phyloP scores from a whole-genome alignment of 495 filamentous ascomycete genomes.

The Astrocystis sublimbata region DNA sequence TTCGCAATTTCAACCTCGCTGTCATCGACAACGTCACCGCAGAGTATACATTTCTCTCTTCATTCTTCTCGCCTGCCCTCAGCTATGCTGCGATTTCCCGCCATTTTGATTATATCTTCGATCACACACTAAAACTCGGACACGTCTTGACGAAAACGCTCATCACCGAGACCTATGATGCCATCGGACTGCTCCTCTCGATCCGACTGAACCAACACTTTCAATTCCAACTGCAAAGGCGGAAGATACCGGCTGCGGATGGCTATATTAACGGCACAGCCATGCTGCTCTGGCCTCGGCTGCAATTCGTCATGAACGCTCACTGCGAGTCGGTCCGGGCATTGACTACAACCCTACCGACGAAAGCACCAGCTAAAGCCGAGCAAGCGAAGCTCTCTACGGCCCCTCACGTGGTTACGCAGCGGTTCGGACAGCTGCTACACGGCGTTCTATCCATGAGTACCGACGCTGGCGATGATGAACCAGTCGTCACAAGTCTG shows the following conservation, averaged over 20 bases:
- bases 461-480: slow-evolving; percentile 86
- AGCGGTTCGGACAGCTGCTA: slow-evolving; percentile 87
- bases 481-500: slow-evolving; percentile 82
- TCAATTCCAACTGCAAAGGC: slow-evolving; percentile 88
- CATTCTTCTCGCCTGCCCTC: slow-evolving; percentile 74
- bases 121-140: slow-evolving; percentile 79
- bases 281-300: slow-evolving; percentile 95
- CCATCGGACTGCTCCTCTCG: slow-evolving; percentile 80
- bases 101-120: slow-evolving; percentile 79
- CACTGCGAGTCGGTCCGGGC: slow-evolving; percentile 81
- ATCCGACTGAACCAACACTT: slow-evolving; percentile 93
- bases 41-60: slow-evolving; percentile 89
- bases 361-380: slow-evolving; percentile 52
- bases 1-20: slow-evolving; percentile 91
- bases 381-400: slow-evolving; percentile 68
- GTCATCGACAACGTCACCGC: slow-evolving; percentile 91
- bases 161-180: slow-evolving; percentile 74
- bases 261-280: slow-evolving; percentile 90
- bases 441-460: slow-evolving; percentile 81
- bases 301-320: slow-evolving; percentile 90
- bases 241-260: slow-evolving; percentile 85
- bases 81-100: slow-evolving; percentile 58
- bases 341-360: slow-evolving; percentile 52
- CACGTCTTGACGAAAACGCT: slow-evolving; percentile 74
- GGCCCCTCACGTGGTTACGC: slow-evolving; percentile 87